phyloP scores from a whole-genome alignment of 768 basidiomycete genomes.

The Tulasnella sp. region DNA sequence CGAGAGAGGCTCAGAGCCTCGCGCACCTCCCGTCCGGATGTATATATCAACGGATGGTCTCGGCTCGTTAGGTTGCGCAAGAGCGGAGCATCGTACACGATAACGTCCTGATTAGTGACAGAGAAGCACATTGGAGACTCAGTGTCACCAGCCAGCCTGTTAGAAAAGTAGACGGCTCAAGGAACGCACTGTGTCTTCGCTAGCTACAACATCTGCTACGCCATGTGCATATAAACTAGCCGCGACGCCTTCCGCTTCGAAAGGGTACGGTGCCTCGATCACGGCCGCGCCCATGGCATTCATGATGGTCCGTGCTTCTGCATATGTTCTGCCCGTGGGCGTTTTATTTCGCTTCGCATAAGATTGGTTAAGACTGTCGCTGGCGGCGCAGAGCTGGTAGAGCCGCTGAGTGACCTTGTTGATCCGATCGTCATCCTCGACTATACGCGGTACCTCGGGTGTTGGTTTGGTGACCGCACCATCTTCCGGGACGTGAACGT shows the following conservation, averaged over 20 bases:
- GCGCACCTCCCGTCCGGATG: slow-evolving; percentile 56
- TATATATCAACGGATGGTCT: slow-evolving; percentile 45
- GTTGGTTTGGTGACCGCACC: not conserved
- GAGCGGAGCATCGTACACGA: slow-evolving; percentile 72
- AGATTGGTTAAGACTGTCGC: slow-evolving; percentile 47
- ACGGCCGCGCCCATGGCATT: slow-evolving; percentile 74
- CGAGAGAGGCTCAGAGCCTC: slow-evolving; percentile 44
- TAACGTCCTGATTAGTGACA: slow-evolving; percentile 47
- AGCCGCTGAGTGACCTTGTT: slow-evolving; percentile 21
- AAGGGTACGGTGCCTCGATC: slow-evolving; percentile 52
- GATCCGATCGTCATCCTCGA: not conserved
- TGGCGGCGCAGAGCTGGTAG: slow-evolving; percentile 36
- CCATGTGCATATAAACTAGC: slow-evolving; percentile 64
- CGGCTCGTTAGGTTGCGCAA: slow-evolving; percentile 62
- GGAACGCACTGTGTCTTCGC: slow-evolving; percentile 67
- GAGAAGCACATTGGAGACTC: not conserved
- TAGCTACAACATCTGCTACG: slow-evolving; percentile 75
- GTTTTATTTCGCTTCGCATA: slow-evolving; percentile 50
- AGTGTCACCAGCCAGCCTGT: too few species aligned
- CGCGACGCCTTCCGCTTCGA: slow-evolving; percentile 81
- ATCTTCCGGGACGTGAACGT: not conserved
- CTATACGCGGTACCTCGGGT: not conserved
- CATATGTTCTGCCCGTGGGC: slow-evolving; percentile 56
- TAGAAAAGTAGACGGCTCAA: too few species aligned
- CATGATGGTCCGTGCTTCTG: slow-evolving; percentile 57